Evolutionary conservation across 2,329 filamentous ascomycete genomes (phyloP), one percentile per base, ranked within the genome.

Genomic region (Diaporthe citrichinensis): DNA sequence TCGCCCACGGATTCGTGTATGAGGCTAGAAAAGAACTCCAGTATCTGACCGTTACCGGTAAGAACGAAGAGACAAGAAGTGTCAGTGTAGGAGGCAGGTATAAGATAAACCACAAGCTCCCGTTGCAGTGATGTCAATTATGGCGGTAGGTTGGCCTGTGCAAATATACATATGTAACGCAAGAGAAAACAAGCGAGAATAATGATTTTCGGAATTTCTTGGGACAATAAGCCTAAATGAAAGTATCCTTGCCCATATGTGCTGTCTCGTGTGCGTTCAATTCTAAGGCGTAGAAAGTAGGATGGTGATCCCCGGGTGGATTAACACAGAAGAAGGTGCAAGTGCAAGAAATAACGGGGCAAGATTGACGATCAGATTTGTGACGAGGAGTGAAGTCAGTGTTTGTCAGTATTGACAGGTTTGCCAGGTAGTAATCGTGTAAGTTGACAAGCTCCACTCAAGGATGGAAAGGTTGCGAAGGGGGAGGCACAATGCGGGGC

Each of bases 401-500:
- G 2, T 41, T 34, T 15, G 31, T 41, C 34, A 34, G 14, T 2
- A 31, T 7, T n/a, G 20, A 41, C 20, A 28, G 49, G 15, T 28
- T 41, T 41, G 49, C n/a, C 12, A 41, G n/a, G 34, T 55, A 34
- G 20, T 68, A 28, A 28, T 61, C 14, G 9, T 41, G 2, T 8
- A 41, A 61, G 58, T 28, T n/a, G 34, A 12, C 23, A 39, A 41
- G 49, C 28, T 28, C 31, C 31, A 69, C 23, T 53, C 28, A 17
- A 31, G 31, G 4, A 51, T 20, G 34, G 23, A 69, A 34, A 28
- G 31, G 12, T 28, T 25, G 46, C 14, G 46, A 39, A 58, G 59
- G 23, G n/a, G 39, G 39, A 57, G 34, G 55, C 39, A 65, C 65
- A 68, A 67, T 75, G 74, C 74, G 74, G 74, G 74, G 71, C 71